phyloP scores from a whole-genome alignment of 192 early-diverging fungal species.

The Phlyctochytrium arcticum region DNA sequence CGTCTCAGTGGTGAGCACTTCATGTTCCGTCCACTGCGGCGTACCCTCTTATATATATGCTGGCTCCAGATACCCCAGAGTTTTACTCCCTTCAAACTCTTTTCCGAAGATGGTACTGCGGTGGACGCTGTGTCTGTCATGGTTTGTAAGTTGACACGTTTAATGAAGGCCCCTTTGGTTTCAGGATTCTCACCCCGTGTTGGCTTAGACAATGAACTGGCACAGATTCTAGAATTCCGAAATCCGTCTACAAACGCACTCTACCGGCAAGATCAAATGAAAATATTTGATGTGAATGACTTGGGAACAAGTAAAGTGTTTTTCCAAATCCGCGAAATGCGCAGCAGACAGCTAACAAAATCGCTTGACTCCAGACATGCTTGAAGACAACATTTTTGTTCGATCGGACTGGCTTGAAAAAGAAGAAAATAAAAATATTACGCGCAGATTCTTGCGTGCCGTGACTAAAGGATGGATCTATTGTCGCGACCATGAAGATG shows the following conservation, averaged over 20 bases:
- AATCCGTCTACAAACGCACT: constrained; percentile 7
- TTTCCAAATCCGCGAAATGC: neutral
- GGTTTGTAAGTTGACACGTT: neutral
- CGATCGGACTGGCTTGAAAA: constrained; percentile 9
- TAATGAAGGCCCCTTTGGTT: neutral
- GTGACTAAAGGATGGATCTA: constrained; percentile 13
- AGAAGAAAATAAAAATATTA: constrained; percentile 4
- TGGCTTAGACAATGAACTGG: constrained; percentile 9
- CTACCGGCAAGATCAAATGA: constrained; percentile 1
- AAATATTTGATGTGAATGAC: constrained; percentile 9
- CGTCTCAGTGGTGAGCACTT: constrained; percentile 4
- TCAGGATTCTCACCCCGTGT: neutral
- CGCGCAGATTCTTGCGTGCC: constrained; percentile 8
- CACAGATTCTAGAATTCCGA: constrained; percentile 3
- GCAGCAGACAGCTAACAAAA: neutral
- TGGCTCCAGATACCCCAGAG: neutral
- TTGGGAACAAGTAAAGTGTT: neutral
- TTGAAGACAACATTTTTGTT: constrained; percentile 19
- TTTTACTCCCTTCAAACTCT: constrained; percentile 16
- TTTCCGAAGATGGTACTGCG: constrained; percentile 3
- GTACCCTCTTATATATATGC: neutral
- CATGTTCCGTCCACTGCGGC: neutral
- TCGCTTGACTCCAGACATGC: neutral
- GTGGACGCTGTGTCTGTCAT: constrained; percentile 9
- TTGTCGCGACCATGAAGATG: constrained; percentile 4